Evolutionary conservation across 805 yeast genomes (phyloP).

Genomic region (Nakazawaea wickerhamii): DNA sequence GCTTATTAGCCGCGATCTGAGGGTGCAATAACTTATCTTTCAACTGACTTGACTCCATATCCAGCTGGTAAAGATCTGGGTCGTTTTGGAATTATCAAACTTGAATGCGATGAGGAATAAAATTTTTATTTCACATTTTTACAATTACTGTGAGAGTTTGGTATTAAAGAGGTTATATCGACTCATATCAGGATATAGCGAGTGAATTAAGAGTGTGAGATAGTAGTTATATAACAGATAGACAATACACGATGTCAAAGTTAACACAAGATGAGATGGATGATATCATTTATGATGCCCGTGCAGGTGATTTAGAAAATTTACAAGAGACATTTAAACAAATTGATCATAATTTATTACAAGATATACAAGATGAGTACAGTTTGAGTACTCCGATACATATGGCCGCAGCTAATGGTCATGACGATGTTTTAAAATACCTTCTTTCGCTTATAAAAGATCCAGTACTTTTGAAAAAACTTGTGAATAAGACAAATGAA

Average conservation of each 20-base stretch:
- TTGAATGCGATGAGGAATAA: neutral
- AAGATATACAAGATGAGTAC: constrained; percentile 52
- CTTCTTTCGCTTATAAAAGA: constrained; percentile 47
- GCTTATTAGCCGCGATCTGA: constrained; percentile 23
- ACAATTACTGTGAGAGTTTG: neutral
- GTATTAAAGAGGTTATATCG: neutral
- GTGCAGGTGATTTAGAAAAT: constrained; percentile 82
- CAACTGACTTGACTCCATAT: neutral
- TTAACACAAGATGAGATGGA: constrained; percentile 75
- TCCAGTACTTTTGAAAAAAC: constrained; percentile 36
- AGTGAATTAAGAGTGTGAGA: too few species aligned
- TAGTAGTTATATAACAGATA: constrained; percentile 14
- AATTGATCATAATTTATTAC: constrained; percentile 33
- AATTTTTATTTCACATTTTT: constrained; percentile 2
- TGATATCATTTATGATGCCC: constrained; percentile 73
- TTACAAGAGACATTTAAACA: constrained; percentile 61
- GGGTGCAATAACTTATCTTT: constrained; percentile 20
- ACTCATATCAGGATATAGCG: too few species aligned
- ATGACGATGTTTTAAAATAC: constrained; percentile 58
- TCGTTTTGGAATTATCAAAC: constrained; percentile 9
- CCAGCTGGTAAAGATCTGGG: neutral
- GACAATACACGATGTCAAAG: constrained; percentile 19
- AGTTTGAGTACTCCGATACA: constrained; percentile 77
- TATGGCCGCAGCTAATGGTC: constrained; percentile 96
- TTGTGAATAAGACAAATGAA: constrained; percentile 55